Evolutionary conservation across 2,329 filamentous ascomycete species (phyloP).

Genomic region (Cercospora citrullina): DNA sequence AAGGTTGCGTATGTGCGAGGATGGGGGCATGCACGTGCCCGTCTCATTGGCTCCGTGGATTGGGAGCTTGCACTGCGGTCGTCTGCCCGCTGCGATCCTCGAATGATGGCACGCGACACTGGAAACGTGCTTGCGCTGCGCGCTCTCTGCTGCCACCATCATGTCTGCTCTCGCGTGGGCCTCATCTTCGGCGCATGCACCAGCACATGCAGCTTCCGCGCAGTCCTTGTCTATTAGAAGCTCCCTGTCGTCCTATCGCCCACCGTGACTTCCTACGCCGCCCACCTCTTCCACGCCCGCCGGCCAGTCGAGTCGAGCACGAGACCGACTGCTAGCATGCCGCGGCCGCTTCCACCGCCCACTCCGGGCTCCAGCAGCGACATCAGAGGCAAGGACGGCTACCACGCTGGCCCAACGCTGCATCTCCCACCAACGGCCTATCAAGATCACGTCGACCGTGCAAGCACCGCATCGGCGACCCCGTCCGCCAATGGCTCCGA

Average conservation of each 20-base stretch:
- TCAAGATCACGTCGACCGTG: conserved; percentile 42
- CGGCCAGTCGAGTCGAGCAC: conserved; percentile 28
- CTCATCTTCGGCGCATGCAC: conserved; percentile 15
- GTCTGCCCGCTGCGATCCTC: conserved; percentile 2
- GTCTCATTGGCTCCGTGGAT: conserved; percentile 3
- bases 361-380: conserved; percentile 81
- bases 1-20: conserved; percentile 1
- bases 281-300: conserved; percentile 32
- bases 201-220: conserved; percentile 5
- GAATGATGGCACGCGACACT: conserved; percentile 24
- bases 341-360: conserved; percentile 65
- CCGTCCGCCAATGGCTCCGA: conserved; percentile 51
- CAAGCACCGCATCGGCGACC: conserved; percentile 51
- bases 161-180: conserved; percentile 11
- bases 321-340: conserved; percentile 52
- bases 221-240: conserved; percentile 5
- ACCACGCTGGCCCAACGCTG: conserved; percentile 67
- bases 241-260: conserved; percentile 20
- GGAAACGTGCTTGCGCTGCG: conserved; percentile 19
- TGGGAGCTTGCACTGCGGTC: neutral
- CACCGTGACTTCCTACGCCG: conserved; percentile 34
- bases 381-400: conserved; percentile 68
- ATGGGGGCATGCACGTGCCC: conserved; percentile 10
- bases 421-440: conserved; percentile 76
- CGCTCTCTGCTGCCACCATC: conserved; percentile 10